phyloP scores from a whole-genome alignment of 1,284 basidiomycete species.

The Pterulicium gracile region DNA sequence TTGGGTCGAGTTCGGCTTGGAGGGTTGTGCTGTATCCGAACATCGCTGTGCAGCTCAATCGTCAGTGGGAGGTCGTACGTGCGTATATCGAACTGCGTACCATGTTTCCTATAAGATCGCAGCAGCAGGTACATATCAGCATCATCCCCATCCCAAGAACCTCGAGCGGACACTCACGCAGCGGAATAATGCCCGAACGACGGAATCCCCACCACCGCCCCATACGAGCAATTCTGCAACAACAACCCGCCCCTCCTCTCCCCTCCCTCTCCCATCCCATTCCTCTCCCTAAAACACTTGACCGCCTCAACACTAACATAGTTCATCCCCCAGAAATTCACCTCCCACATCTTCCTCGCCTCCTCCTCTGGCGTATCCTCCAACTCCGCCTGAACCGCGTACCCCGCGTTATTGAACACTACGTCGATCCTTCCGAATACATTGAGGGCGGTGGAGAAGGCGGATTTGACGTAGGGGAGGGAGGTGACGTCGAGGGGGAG shows the following conservation, averaged over 20 bases:
- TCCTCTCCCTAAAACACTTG: conserved; percentile 17
- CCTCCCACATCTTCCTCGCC: conserved; percentile 18
- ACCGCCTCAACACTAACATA: conserved; percentile 19
- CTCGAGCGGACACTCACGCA: background rate
- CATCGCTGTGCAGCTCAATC: background rate
- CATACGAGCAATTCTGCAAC: conserved; percentile 1
- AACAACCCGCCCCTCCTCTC: background rate
- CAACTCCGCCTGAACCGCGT: conserved; percentile 19
- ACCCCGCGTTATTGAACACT: conserved; percentile 28
- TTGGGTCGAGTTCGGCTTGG: conserved; percentile 9
- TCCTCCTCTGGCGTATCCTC: conserved; percentile 19
- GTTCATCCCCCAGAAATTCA: conserved; percentile 24
- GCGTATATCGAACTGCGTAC: background rate
- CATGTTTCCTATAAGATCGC: conserved; percentile 1
- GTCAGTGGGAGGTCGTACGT: background rate
- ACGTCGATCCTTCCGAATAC: conserved; percentile 27
- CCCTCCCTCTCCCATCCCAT: conserved; percentile 5
- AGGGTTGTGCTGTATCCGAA: conserved; percentile 3
- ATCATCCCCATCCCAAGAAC: background rate
- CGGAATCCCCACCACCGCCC: background rate
- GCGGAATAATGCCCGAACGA: background rate
- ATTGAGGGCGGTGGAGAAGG: conserved; percentile 19
- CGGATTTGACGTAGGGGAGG: conserved; percentile 16
- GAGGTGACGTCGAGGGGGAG: conserved; percentile 26
- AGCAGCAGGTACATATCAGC: background rate